Conservation (phyloP, 202 grass and related monocot genomes). For the Tripidium arundinaceum region DNA sequence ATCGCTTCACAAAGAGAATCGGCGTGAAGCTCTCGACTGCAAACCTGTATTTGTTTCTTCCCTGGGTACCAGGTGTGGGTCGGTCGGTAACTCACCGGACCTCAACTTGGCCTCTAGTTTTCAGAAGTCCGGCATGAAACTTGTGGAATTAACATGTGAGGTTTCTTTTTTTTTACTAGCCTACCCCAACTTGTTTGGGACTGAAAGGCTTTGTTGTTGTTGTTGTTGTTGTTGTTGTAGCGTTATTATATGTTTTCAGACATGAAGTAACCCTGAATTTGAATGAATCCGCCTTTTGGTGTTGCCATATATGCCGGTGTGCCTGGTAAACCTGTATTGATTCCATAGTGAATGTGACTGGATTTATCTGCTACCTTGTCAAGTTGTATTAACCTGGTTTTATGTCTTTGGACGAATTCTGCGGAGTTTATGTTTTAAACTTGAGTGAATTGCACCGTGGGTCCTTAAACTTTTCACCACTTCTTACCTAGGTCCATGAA, state of each 20-base stretch:
- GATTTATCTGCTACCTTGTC: neutral
- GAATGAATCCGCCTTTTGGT: neutral
- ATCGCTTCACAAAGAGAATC: conserved; percentile 73
- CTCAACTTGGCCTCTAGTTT: conserved; percentile 8
- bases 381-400: neutral
- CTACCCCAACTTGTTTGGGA: too few species aligned
- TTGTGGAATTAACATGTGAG: conserved; percentile 31
- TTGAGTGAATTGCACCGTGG: too few species aligned
- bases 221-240: too few species aligned
- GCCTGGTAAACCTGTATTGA: neutral
- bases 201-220: too few species aligned
- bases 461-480: too few species aligned
- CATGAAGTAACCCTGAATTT: conserved; percentile 4
- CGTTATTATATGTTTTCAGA: neutral
- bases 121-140: conserved; percentile 13
- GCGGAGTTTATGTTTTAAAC: neutral
- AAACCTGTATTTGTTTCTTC: conserved; percentile 21
- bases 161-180: conserved; percentile 33
- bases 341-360: neutral
- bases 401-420: neutral
- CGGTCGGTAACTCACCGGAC: neutral
- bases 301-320: neutral
- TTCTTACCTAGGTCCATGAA: too few species aligned
- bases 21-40: conserved; percentile 46
- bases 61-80: neutral